A percentile compares a stretch with the other conserved stretches of the same genome.
Conservation (phyloP, 495 filamentous ascomycete genomes). For the Penicillium malachiteum region DNA sequence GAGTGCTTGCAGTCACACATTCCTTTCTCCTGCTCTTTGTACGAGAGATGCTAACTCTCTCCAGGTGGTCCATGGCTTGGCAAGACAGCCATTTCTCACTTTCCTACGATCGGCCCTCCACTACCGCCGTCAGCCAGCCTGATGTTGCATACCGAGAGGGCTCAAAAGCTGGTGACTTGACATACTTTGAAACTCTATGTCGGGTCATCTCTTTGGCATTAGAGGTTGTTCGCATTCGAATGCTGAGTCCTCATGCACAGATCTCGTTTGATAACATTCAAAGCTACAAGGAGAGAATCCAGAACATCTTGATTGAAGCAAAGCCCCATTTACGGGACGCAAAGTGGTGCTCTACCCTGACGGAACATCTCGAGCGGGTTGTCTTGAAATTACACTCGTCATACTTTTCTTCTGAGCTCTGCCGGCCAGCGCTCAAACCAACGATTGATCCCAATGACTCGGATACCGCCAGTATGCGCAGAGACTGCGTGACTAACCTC, state of each 20-base stretch:
- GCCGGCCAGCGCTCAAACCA: conserved; percentile 54
- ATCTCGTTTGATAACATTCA: conserved; percentile 47
- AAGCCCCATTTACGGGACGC: conserved; percentile 53
- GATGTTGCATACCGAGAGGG: conserved; percentile 46
- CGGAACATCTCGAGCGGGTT: conserved; percentile 55
- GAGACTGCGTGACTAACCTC: conserved; percentile 41
- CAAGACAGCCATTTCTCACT: conserved; percentile 62
- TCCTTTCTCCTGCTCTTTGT: background rate
- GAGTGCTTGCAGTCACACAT: conserved; percentile 3
- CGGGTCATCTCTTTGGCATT: conserved; percentile 51
- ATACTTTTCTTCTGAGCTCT: conserved; percentile 60
- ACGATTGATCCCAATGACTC: conserved; percentile 33
- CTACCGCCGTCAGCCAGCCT: conserved; percentile 49
- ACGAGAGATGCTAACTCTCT: conserved; percentile 4
- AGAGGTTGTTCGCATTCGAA: conserved; percentile 57
- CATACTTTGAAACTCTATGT: conserved; percentile 57
- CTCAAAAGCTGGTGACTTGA: conserved; percentile 38
- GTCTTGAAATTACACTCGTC: conserved; percentile 57
- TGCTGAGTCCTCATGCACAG: conserved; percentile 43
- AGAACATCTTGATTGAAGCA: conserved; percentile 51
- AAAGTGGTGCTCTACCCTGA: conserved; percentile 43
- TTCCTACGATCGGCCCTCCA: conserved; percentile 58
- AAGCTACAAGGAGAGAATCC: conserved; percentile 50
- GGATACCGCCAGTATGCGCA: conserved; percentile 41
- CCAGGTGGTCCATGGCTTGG: conserved; percentile 61